These are phyloP conservation scores for Alternaria gaisen DNA, from an alignment of 2,329 filamentous ascomycete genomes.

Conservation along the genomic window DNA sequence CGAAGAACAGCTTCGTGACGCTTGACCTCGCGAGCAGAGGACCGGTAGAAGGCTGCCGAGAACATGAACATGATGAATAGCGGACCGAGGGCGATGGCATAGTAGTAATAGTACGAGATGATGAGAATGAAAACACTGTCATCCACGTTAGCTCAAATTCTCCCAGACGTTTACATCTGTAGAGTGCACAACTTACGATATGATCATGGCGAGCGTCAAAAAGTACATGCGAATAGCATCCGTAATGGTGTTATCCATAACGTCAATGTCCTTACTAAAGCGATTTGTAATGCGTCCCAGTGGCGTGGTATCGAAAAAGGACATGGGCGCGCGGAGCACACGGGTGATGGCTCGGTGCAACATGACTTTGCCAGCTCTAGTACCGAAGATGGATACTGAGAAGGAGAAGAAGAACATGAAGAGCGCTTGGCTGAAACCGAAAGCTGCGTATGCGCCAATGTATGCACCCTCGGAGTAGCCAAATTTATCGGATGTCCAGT, in stretches of 20 bases:
- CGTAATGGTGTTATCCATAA: slow-evolving; percentile 92
- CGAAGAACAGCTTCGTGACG: slow-evolving; percentile 90
- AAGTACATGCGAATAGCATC: slow-evolving; percentile 95
- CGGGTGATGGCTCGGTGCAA: slow-evolving; percentile 80
- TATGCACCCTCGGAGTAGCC: slow-evolving; percentile 73
- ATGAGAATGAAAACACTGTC: slow-evolving; percentile 81
- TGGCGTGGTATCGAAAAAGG: slow-evolving; percentile 97
- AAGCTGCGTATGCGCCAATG: slow-evolving; percentile 63
- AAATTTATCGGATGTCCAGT: slow-evolving; percentile 87
- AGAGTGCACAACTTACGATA: slow-evolving; percentile 50
- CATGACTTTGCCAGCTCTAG: slow-evolving; percentile 82
- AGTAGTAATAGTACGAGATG: slow-evolving; percentile 95
- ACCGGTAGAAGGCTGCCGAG: slow-evolving; percentile 85
- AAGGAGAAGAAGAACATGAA: slow-evolving; percentile 80
- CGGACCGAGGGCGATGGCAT: slow-evolving; percentile 73
- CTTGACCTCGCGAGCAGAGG: slow-evolving; percentile 93
- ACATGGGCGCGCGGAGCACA: slow-evolving; percentile 76
- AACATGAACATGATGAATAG: slow-evolving; percentile 81
- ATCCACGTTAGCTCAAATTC: slow-evolving; percentile 15
- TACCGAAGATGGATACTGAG: slow-evolving; percentile 79
- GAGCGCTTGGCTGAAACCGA: slow-evolving; percentile 37
- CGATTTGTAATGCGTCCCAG: slow-evolving; percentile 95
- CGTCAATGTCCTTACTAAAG: slow-evolving; percentile 93
- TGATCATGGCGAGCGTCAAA: slow-evolving; percentile 82
- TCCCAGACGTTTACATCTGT: background rate